Evolutionary conservation across 768 basidiomycete genomes (phyloP).

Genomic region (Clitopilus hobsonii): DNA sequence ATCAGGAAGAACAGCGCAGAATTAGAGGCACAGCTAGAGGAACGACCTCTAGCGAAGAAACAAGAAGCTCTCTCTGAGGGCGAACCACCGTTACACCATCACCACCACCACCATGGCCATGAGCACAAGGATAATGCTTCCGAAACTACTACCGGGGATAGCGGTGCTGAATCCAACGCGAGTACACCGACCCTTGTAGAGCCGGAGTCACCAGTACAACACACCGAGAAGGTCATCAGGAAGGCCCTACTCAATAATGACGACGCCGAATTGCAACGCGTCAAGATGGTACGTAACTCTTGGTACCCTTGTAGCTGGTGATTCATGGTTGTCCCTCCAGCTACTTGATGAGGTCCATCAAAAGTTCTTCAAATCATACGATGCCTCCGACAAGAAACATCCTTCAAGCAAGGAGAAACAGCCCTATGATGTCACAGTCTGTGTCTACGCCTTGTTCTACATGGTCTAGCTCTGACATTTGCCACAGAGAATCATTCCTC

Average conservation of each 20-base stretch:
- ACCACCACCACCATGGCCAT: constrained; percentile 16
- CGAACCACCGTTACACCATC: constrained; percentile 19
- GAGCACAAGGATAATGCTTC: constrained; percentile 12
- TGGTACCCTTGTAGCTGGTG: constrained; percentile 1
- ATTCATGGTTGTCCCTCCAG: constrained; percentile 31
- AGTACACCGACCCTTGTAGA: constrained; percentile 20
- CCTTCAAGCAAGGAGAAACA: constrained; percentile 21
- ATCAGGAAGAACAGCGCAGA: constrained; percentile 68
- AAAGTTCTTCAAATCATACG: constrained; percentile 70
- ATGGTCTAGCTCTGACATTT: background rate
- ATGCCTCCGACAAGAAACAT: constrained; percentile 31
- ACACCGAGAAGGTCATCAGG: constrained; percentile 39
- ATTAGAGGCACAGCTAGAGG: constrained; percentile 80
- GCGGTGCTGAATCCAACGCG: constrained; percentile 12
- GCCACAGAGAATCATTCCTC: constrained; percentile 76
- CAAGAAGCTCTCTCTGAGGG: constrained; percentile 71
- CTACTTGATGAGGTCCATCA: constrained; percentile 78
- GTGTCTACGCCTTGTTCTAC: too few relatives aligned
- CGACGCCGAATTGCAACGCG: constrained; percentile 74
- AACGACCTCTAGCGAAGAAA: constrained; percentile 82
- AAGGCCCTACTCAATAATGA: constrained; percentile 86
- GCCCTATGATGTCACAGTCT: constrained; percentile 74
- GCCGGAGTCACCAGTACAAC: background rate
- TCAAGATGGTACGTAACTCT: constrained; percentile 56
- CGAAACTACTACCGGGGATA: background rate